Evolutionary conservation across 2,329 filamentous ascomycete genomes (phyloP), one percentile per base, ranked within the genome.

Genomic region (Hymenoscyphus occultus): DNA sequence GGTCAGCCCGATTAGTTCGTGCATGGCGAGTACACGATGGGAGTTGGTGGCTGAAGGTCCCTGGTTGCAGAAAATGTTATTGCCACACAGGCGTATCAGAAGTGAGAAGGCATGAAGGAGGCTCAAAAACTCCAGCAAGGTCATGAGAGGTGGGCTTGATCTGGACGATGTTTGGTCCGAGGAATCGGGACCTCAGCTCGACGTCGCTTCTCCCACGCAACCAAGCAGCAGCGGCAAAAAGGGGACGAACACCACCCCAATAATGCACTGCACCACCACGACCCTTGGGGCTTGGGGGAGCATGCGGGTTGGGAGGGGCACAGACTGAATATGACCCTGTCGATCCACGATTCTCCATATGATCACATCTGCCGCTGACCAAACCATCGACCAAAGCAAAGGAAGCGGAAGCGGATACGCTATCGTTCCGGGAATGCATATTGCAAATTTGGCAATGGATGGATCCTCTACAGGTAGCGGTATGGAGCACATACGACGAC

Each of bases 291-390:
- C 35, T 35, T 35, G 35, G 35, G 48, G 48, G 48, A 54, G 22
- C 48, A 28, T 19, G 19, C 19, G 48, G 48, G 19, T 19, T 19
- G 48, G 22, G 48, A 54, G 48, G 35, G 35, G 35, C 48, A 54
- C 48, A 54, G 48, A 54, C 48, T 7, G 48, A 28, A 28, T 22
- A 12, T 12, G 48, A 54, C 48, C 48, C 48, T 54, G 48, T 28
- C 48, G 48, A 54, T 54, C 48, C 48, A 54, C 48, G 48, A 28
- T 54, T 54, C 48, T 54, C 48, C 48, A 54, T 54, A 19, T 10
- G 1, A 28, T 28, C 28, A 10, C 35, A 35, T 54, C 22, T 22
- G 48, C 48, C 22, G 48, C 22, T 54, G 48, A 28, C 19, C 22
- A 28, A 28, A 54, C 48, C 28, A 28, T 28, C 28, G 22, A 12